Evolutionary conservation across 805 yeast species (phyloP).

Genomic region (Spathaspora gorwiae): DNA sequence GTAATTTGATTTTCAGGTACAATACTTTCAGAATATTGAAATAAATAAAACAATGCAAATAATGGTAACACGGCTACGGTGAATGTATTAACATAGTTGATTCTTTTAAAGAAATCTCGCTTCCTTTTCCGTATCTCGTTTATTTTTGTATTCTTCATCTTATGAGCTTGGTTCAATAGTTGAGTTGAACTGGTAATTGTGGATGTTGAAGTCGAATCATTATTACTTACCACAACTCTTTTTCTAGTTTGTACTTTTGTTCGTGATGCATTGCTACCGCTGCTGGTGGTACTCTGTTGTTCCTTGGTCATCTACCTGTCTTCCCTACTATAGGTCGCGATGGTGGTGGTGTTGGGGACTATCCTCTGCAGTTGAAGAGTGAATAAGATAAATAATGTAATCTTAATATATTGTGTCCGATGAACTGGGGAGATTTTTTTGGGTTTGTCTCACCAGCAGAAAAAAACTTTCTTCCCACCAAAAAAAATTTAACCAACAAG

Average conservation of each 20-base stretch:
- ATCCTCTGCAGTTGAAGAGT: too few relatives aligned
- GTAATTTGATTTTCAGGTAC: slow-evolving; percentile 23
- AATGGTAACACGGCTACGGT: slow-evolving; percentile 33
- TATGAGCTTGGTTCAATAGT: slow-evolving; percentile 19
- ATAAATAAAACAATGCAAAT: slow-evolving; percentile 22
- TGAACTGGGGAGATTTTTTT: too few relatives aligned
- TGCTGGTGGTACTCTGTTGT: too few relatives aligned
- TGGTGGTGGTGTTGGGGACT: too few relatives aligned
- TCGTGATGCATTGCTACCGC: not conserved
- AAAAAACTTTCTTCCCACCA: too few relatives aligned
- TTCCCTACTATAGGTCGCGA: too few relatives aligned
- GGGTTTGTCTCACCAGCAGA: too few relatives aligned
- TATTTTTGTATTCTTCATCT: slow-evolving; percentile 24
- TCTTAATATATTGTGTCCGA: too few relatives aligned
- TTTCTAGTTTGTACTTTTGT: slow-evolving; percentile 20
- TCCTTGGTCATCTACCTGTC: too few relatives aligned
- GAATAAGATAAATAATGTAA: too few relatives aligned
- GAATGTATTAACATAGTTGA: slow-evolving; percentile 30
- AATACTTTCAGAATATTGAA: slow-evolving; percentile 15
- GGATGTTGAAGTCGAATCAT: not conserved
- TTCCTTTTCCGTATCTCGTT: slow-evolving; percentile 32
- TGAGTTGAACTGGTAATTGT: slow-evolving; percentile 6
- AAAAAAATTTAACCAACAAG: too few relatives aligned
- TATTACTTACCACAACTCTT: slow-evolving; percentile 4
- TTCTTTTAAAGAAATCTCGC: slow-evolving; percentile 31